Evolutionary conservation across 306 rosid genomes (phyloP).

Genomic region (Herpetospermum pedunculosum): DNA sequence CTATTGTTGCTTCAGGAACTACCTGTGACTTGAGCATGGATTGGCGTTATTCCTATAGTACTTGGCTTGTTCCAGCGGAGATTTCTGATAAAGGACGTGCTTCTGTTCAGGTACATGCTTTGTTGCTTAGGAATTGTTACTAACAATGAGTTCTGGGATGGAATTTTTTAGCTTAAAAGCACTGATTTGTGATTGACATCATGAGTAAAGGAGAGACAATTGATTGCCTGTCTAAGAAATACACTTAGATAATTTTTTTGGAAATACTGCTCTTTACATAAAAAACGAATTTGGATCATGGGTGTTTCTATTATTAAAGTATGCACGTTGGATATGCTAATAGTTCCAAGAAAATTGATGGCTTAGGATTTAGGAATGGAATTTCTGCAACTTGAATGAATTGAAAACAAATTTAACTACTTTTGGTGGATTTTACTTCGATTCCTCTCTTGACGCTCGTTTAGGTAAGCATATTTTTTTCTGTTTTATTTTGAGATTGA

Average conservation of each 20-base stretch:
- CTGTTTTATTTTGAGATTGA: not conserved
- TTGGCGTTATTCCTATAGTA: slow-evolving; percentile 66
- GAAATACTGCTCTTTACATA: not conserved
- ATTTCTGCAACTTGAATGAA: not conserved
- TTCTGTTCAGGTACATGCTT: slow-evolving; percentile 48
- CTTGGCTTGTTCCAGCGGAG: slow-evolving; percentile 58
- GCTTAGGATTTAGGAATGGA: not conserved
- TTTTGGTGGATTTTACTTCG: not conserved
- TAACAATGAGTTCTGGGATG: not conserved
- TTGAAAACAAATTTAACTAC: not conserved
- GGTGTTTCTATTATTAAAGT: no score
- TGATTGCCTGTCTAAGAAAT: not conserved
- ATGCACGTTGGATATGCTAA: not conserved
- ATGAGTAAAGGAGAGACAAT: not conserved
- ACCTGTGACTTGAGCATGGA: slow-evolving; percentile 68
- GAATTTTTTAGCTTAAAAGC: not conserved
- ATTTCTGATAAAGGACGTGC: slow-evolving; percentile 60
- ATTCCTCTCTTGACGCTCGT: not conserved
- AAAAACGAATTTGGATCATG: not conserved
- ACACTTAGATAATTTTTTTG: not conserved
- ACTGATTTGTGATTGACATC: not conserved
- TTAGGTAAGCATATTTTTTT: not conserved
- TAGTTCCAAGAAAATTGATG: not conserved
- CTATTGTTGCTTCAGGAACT: slow-evolving; percentile 45
- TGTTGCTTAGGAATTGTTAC: not conserved